Evolutionary conservation across 2,329 filamentous ascomycete species (phyloP).

Genomic region (Alternaria sp.): DNA sequence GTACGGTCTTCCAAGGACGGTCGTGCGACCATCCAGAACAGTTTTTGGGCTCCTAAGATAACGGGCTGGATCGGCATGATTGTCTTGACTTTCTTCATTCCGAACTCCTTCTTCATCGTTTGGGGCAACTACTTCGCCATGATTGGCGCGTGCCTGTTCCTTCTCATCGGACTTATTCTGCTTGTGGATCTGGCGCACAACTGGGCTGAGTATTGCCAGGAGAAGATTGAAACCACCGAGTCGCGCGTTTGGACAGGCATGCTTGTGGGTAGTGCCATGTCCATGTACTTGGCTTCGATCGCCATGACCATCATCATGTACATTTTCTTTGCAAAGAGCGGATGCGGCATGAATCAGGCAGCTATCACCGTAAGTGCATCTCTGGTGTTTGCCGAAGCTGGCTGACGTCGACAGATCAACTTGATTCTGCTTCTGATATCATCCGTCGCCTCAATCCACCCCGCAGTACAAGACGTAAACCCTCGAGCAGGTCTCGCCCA

Average conservation of each 20-base stretch:
- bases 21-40: conserved; percentile 90
- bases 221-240: conserved; percentile 89
- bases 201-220: conserved; percentile 95
- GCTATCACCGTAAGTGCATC: conserved; percentile 74
- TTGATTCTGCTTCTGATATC: conserved; percentile 81
- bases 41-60: conserved; percentile 98
- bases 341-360: conserved; percentile 95
- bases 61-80: conserved; percentile 87
- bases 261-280: conserved; percentile 88
- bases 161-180: conserved; percentile 89
- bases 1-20: conserved; percentile 87
- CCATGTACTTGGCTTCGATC: conserved; percentile 91
- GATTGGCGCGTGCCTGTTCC: conserved; percentile 87
- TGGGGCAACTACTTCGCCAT: conserved; percentile 96
- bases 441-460: conserved; percentile 87
- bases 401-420: conserved; percentile 67
- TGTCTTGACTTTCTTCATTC: conserved; percentile 93
- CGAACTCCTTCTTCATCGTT: conserved; percentile 90
- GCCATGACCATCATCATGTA: conserved; percentile 98
- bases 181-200: conserved; percentile 94
- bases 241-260: conserved; percentile 84
- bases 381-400: not conserved
- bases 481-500: conserved; percentile 95
- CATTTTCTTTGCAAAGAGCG: conserved; percentile 84
- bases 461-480: conserved; percentile 88